phyloP scores from a whole-genome alignment of 2,329 filamentous ascomycete genomes.

The Exserohilum rostratum region DNA sequence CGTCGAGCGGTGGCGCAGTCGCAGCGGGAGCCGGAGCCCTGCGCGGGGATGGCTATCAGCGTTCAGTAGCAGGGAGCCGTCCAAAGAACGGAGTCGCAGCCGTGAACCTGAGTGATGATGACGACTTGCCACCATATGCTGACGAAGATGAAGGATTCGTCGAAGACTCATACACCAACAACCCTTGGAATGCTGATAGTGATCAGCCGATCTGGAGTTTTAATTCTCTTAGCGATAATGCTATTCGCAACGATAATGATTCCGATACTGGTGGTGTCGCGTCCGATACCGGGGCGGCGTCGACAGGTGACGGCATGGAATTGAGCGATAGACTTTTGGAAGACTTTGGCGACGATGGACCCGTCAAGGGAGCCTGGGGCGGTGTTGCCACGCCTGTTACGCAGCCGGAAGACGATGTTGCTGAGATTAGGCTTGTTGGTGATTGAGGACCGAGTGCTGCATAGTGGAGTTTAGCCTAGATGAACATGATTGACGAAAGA shows the following conservation, averaged over 20 bases:
- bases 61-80: conserved; percentile 41
- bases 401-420: conserved; percentile 11
- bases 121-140: conserved; percentile 26
- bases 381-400: conserved; percentile 8
- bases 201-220: conserved; percentile 34
- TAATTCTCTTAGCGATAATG: conserved; percentile 7
- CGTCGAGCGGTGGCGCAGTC: conserved; percentile 86
- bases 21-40: conserved; percentile 64
- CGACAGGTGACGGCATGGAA: conserved; percentile 4
- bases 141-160: conserved; percentile 28
- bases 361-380: conserved; percentile 4
- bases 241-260: conserved; percentile 22
- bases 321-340: conserved; percentile 8
- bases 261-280: conserved; percentile 10
- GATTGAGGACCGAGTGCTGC: background rate
- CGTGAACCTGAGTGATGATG: conserved; percentile 39
- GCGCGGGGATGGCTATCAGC: conserved; percentile 45
- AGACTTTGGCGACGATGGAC: conserved; percentile 12
- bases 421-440: conserved; percentile 11
- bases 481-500: conserved; percentile 1
- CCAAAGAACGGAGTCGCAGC: conserved; percentile 44
- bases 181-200: conserved; percentile 11
- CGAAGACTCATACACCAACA: conserved; percentile 5
- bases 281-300: conserved; percentile 10
- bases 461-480: conserved; percentile 6